phyloP scores from a whole-genome alignment of 208 protist species.

The Crithidia mellificae region DNA sequence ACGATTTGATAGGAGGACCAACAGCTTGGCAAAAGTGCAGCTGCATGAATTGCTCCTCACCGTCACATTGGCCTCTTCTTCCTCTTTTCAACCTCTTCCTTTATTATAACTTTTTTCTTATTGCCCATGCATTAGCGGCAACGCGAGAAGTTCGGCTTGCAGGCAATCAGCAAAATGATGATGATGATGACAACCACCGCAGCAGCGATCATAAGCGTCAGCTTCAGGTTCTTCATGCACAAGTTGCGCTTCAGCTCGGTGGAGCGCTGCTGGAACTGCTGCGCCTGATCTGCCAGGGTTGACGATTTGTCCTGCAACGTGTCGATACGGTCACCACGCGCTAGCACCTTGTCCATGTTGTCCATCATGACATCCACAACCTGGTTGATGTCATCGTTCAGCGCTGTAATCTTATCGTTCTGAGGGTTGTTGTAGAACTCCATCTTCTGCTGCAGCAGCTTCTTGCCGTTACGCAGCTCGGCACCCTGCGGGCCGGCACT shows the following conservation, averaged over 20 bases:
- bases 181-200: conserved; percentile 70
- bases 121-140: conserved; percentile 39
- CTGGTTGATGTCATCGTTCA: conserved; percentile 91
- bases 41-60: no score
- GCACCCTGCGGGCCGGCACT: conserved; percentile 45
- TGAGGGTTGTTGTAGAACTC: conserved; percentile 93
- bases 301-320: conserved; percentile 86
- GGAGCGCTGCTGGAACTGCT: conserved; percentile 81
- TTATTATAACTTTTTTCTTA: background rate
- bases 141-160: conserved; percentile 86
- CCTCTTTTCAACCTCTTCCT: no score
- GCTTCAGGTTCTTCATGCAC: conserved; percentile 91
- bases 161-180: conserved; percentile 85
- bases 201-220: conserved; percentile 81
- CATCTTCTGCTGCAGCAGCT: conserved; percentile 92
- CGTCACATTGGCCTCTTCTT: no score
- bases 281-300: conserved; percentile 80
- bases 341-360: conserved; percentile 92
- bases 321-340: conserved; percentile 86
- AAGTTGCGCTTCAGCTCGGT: conserved; percentile 89
- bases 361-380: conserved; percentile 93
- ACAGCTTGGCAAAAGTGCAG: no score
- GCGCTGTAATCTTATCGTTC: conserved; percentile 89
- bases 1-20: background rate
- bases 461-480: conserved; percentile 88